These are phyloP conservation scores for Penicillium alfredii DNA, from an alignment of 495 filamentous ascomycete genomes.

Conservation along the genomic window DNA sequence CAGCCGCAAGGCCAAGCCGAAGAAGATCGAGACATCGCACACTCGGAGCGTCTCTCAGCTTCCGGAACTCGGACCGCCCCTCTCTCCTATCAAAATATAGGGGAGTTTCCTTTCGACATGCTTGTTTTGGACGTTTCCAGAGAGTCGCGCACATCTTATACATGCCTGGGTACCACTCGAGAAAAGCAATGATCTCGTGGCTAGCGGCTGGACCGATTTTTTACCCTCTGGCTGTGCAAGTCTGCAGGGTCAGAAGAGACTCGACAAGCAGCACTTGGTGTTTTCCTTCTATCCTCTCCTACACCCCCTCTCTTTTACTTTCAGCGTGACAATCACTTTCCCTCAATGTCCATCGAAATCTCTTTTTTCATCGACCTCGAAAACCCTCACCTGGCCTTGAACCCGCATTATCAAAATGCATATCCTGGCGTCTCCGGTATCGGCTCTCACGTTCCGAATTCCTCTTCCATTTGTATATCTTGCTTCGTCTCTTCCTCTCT, in stretches of 20 bases:
- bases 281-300: conserved; percentile 4
- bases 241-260: conserved; percentile 5
- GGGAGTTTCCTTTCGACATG: not conserved
- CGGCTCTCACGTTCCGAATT: not conserved
- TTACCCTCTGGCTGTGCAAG: conserved; percentile 1
- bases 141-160: not conserved
- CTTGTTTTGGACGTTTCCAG: not conserved
- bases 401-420: conserved; percentile 16
- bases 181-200: not conserved
- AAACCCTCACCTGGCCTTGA: conserved; percentile 3
- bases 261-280: conserved; percentile 12
- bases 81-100: conserved; percentile 61
- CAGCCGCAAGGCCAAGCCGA: conserved; percentile 30
- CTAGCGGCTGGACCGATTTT: conserved; percentile 21
- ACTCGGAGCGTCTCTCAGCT: conserved; percentile 40
- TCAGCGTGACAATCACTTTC: no score
- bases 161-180: not conserved
- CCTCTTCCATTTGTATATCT: conserved; percentile 8
- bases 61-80: conserved; percentile 65
- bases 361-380: not conserved
- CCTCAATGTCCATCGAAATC: not conserved
- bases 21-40: conserved; percentile 37
- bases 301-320: not conserved
- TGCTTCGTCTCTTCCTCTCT: not conserved
- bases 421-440: conserved; percentile 13